Conservation (phyloP, 306 rosid genomes). For the Rubus parviflorus region DNA sequence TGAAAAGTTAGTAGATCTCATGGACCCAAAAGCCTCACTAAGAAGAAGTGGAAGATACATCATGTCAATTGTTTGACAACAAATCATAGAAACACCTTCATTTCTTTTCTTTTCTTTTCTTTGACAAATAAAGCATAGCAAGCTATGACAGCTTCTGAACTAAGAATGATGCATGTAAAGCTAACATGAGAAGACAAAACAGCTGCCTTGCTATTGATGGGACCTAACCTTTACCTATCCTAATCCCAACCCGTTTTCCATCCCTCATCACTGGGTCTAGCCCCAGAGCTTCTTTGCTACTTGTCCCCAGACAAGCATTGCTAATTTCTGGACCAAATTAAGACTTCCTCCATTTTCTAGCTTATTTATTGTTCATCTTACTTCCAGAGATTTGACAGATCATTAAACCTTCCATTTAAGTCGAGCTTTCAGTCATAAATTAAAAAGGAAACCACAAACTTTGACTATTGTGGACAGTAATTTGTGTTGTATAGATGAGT, state of each 20-base stretch:
- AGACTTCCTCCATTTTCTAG: slow-evolving; percentile 3
- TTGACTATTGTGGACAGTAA: neutral
- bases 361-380: neutral
- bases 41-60: slow-evolving; percentile 1
- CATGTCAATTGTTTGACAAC: slow-evolving; percentile 18
- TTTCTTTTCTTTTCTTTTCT: neutral
- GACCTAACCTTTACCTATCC: neutral
- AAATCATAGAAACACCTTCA: neutral
- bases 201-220: neutral
- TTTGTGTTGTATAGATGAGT: neutral
- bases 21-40: slow-evolving; percentile 3
- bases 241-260: neutral
- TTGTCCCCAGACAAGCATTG: neutral
- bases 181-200: neutral
- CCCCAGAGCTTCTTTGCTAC: neutral
- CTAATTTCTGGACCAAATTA: neutral
- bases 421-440: neutral
- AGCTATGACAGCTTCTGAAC: neutral
- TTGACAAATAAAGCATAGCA: neutral
- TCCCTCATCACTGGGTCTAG: neutral
- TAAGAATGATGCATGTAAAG: neutral
- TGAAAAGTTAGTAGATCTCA: slow-evolving; percentile 5
- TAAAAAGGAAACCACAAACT: neutral
- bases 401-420: neutral
- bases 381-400: neutral